These are phyloP conservation scores for Ogataea pignaliae DNA, from an alignment of 805 yeast genomes.

Conservation along the genomic window DNA sequence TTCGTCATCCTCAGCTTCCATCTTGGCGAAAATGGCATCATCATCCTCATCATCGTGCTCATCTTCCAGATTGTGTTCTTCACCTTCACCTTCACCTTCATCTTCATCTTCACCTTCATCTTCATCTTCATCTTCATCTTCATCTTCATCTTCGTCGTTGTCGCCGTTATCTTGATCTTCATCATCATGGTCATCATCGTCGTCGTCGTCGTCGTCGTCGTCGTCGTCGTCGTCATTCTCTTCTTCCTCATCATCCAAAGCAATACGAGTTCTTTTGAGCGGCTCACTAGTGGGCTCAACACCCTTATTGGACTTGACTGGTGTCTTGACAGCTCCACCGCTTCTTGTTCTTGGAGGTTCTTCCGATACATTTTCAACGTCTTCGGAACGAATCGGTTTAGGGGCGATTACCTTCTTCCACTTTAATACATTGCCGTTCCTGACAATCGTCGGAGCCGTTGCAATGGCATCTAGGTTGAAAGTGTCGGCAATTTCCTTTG, in stretches of 20 bases:
- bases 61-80: background rate
- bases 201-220: background rate
- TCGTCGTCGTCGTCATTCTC: conserved; percentile 1
- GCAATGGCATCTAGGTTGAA: too few species aligned
- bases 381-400: background rate
- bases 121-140: background rate
- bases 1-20: conserved; percentile 4
- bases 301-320: conserved; percentile 1
- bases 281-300: background rate
- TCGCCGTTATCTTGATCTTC: conserved; percentile 6
- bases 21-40: background rate
- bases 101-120: conserved; percentile 1
- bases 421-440: too few species aligned
- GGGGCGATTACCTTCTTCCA: too few species aligned
- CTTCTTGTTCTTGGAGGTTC: conserved; percentile 1
- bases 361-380: background rate
- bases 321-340: conserved; percentile 1
- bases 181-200: background rate
- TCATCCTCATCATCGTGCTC: conserved; percentile 5
- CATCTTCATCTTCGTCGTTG: background rate
- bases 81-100: background rate
- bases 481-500: too few species aligned
- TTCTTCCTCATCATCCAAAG: background rate
- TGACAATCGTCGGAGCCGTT: too few species aligned
- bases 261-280: background rate